Conservation (phyloP, 2,329 filamentous ascomycete species). For the Thelonectria rubi region DNA sequence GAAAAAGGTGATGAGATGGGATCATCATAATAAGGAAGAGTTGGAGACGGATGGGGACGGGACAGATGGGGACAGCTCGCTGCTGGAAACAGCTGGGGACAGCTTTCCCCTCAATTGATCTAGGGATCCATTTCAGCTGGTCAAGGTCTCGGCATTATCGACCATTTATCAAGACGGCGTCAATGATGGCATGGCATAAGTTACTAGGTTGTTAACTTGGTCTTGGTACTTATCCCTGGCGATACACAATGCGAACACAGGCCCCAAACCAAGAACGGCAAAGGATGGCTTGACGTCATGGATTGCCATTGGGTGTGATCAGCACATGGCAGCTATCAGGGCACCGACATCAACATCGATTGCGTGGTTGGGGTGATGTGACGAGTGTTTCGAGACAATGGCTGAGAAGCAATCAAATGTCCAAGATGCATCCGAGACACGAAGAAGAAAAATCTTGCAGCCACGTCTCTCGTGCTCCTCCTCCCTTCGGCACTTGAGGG, state of each 20-base stretch:
- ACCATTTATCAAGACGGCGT: neutral
- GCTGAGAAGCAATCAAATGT: too few species aligned
- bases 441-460: neutral
- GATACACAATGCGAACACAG: too few species aligned
- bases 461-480: neutral
- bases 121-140: neutral
- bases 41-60: neutral
- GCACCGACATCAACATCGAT: too few species aligned
- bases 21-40: neutral
- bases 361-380: too few species aligned
- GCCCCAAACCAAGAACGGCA: neutral
- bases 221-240: too few species aligned
- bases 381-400: too few species aligned
- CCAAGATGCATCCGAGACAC: neutral
- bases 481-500: slow-evolving; percentile 2
- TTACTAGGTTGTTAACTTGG: too few species aligned
- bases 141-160: neutral
- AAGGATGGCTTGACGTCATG: slow-evolving; percentile 38
- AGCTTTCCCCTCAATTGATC: too few species aligned
- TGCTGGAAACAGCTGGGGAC: too few species aligned
- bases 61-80: neutral
- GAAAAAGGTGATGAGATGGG: neutral
- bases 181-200: neutral
- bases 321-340: neutral
- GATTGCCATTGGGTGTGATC: slow-evolving; percentile 18